Conservation (phyloP, 129 eudicot genomes). For the Centella asiatica region DNA sequence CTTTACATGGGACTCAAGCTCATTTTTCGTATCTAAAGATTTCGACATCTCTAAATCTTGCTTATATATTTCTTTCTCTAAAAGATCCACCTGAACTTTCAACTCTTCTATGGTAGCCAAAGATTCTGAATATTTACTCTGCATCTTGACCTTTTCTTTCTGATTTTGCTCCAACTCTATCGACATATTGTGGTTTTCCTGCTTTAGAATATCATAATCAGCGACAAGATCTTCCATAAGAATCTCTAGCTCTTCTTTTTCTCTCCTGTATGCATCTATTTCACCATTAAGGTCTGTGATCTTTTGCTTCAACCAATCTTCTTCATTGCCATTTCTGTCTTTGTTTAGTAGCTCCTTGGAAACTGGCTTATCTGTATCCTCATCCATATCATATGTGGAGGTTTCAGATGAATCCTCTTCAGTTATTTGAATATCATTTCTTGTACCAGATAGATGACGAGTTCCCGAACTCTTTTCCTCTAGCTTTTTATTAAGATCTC, state of each 20-base stretch:
- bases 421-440: conserved; percentile 18
- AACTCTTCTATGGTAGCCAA: conserved; percentile 38
- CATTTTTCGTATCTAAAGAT: conserved; percentile 40
- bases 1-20: conserved; percentile 49
- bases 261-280: conserved; percentile 54
- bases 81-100: conserved; percentile 39
- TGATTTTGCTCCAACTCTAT: conserved; percentile 41
- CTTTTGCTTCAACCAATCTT: conserved; percentile 19
- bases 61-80: conserved; percentile 48
- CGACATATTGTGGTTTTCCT: conserved; percentile 42
- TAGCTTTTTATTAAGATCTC: conserved; percentile 48
- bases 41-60: conserved; percentile 49
- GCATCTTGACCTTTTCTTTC: conserved; percentile 31
- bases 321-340: conserved; percentile 19
- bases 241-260: conserved; percentile 43
- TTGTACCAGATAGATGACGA: conserved; percentile 35
- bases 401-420: conserved; percentile 20
- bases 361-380: conserved; percentile 7
- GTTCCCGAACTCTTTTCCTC: conserved; percentile 47
- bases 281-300: conserved; percentile 37
- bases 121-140: conserved; percentile 42
- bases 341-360: background rate
- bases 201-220: conserved; percentile 47
- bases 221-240: conserved; percentile 32
- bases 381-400: conserved; percentile 15